Evolutionary conservation across 352 stramenopile genomes (phyloP), one percentile per base, ranked within the genome.

Genomic region (Globisporangium cylindrosporum): DNA sequence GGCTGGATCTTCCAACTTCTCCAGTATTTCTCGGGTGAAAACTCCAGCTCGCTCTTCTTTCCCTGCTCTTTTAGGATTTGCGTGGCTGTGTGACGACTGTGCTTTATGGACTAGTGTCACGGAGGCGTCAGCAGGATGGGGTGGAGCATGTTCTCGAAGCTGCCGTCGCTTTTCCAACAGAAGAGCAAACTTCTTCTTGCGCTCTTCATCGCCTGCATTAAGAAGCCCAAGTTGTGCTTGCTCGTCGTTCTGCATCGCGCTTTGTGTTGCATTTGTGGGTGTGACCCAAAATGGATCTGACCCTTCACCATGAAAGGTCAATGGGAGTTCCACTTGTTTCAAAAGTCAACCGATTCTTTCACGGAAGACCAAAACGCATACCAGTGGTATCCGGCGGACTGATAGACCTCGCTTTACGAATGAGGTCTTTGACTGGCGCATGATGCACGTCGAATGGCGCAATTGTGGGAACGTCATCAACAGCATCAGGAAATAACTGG

Each of bases 241-340:
- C 4, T 71, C 36, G 22, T 91, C 82, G 41, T 80, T 84, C 66
- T 91, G 80, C 82, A 91, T 90, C 24, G 27, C 27, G 72, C 29
- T 60, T 36, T 24, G 29, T 61, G 34, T 38, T 69, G 61, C n/a
- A 53, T 66, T 74, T 68, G 55, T 27, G 70, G 29, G 29, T 32
- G 29, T 32, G 29, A 63, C 54, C 38, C 24, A 46, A 57, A 36
- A 22, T 49, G 43, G 18, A 22, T 27, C 34, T 25, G 32, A 29
- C 48, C 22, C 10, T 34, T 54, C 22, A 34, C 12, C 46, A 32
- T 32, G 29, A 4, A 32, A 32, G 9, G 51, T 24, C n/a, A 25
- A 8, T 14, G 24, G 46, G 24, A 6, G 9, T 14, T 18, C 57
- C n/a, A 46, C 15, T 56, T 24, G 14, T 53, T 3, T 41, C 24